phyloP scores from a whole-genome alignment of 495 filamentous ascomycete genomes.

The Penicillium macrosclerotiorum region DNA sequence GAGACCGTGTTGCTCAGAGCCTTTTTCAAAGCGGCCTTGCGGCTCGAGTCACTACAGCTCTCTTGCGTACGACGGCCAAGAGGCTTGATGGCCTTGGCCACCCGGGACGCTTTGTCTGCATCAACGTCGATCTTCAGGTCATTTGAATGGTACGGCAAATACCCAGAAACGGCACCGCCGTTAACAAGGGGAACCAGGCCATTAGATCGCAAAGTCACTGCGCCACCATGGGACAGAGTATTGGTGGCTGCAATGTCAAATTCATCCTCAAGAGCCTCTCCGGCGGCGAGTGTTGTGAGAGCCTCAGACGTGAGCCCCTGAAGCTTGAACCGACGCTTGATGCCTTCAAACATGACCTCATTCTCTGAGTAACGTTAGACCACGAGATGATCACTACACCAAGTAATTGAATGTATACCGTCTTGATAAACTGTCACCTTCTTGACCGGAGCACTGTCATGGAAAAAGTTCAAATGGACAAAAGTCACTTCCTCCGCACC shows the following conservation, averaged over 20 bases:
- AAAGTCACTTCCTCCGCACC: conserved; percentile 54
- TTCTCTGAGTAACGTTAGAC: conserved; percentile 29
- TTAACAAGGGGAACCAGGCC: conserved; percentile 48
- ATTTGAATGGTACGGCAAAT: conserved; percentile 24
- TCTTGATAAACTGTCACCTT: conserved; percentile 57
- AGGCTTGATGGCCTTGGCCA: conserved; percentile 40
- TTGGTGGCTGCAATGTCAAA: conserved; percentile 58
- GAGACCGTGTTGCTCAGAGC: conserved; percentile 50
- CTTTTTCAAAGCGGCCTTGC: conserved; percentile 36
- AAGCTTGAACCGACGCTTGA: conserved; percentile 49
- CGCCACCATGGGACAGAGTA: conserved; percentile 51
- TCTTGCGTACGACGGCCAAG: conserved; percentile 51
- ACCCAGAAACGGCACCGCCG: conserved; percentile 30
- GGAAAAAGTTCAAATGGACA: conserved; percentile 61
- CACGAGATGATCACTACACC: no score
- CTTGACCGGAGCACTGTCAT: conserved; percentile 56
- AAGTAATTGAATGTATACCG: conserved; percentile 30
- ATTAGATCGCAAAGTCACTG: conserved; percentile 46
- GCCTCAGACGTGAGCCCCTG: conserved; percentile 46
- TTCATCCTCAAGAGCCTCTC: conserved; percentile 52
- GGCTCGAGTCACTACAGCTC: conserved; percentile 47
- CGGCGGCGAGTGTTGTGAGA: conserved; percentile 56
- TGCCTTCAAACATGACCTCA: conserved; percentile 55
- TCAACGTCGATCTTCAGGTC: conserved; percentile 40
- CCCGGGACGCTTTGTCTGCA: conserved; percentile 47